Percentiles rank a stretch among this genome's conserved stretches.
Conservation (phyloP, 345 rosid species). For the Litchi chinensis region DNA sequence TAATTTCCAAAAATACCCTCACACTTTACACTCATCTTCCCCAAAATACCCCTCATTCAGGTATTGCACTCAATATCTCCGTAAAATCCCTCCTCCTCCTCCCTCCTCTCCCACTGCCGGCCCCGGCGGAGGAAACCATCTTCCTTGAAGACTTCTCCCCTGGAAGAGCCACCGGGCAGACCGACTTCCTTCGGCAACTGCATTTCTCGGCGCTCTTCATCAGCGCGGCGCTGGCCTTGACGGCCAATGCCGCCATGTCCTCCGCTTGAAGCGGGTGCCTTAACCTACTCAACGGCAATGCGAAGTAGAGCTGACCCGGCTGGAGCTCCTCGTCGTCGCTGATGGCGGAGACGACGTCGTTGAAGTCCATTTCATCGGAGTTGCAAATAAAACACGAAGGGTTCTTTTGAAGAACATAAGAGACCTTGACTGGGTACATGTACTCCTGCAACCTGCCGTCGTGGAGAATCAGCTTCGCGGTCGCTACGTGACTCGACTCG, state of each 20-base stretch:
- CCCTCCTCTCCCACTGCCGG: constrained; percentile 29
- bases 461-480: constrained; percentile 78
- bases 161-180: constrained; percentile 33
- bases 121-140: constrained; percentile 18
- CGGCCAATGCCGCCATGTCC: constrained; percentile 99
- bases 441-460: constrained; percentile 86
- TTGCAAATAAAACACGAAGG: constrained; percentile 78
- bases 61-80: constrained; percentile 70
- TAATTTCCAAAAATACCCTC: constrained; percentile 14
- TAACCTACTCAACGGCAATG: constrained; percentile 66
- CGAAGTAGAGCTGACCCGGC: constrained; percentile 86
- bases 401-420: constrained; percentile 57
- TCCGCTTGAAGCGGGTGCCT: constrained; percentile 67
- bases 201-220: constrained; percentile 51
- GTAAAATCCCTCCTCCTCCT: constrained; percentile 44
- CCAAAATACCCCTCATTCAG: constrained; percentile 53
- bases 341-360: constrained; percentile 67
- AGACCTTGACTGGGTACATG: constrained; percentile 72
- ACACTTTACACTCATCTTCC: background rate
- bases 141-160: constrained; percentile 27
- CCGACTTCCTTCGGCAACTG: constrained; percentile 45
- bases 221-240: constrained; percentile 90
- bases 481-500: constrained; percentile 64
- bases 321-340: constrained; percentile 74
- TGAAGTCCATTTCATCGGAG: constrained; percentile 96